Evolutionary conservation across 208 protist species (phyloP), one percentile per base, ranked within the genome.

Genomic region (Leishmania aethiopica): DNA sequence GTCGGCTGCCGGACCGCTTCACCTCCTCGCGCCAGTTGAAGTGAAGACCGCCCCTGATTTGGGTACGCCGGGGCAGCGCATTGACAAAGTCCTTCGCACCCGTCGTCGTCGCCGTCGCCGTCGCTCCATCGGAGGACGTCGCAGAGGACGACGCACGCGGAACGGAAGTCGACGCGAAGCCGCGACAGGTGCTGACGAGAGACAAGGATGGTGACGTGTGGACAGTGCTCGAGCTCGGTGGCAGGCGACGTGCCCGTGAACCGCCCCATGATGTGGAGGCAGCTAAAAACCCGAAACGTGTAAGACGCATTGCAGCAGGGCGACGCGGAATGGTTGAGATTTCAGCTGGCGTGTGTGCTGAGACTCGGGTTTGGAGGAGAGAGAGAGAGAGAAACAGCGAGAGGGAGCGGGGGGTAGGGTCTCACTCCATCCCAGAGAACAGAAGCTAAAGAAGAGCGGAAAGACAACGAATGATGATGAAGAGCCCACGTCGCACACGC

Each of bases 21-120:
- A 91, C 86, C 76, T 95, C 93, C 35, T 90, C 80, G 15, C 75
- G 83, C 95, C 95, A 97, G 77, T 94, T 80, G 42, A 89, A 86
- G 51, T 89, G 84, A 17, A 95, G 81, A 6, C 88, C 88, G 45
- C 71, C 49, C 10, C 71, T 72, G 69, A 97, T 95, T 75, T 97
- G 95, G 37, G 77, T 69, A 11, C 84, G 81, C 17, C 85, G 81
- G 13, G 89, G 89, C 66, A 91, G 81, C 35, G 83, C 66, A 59
- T 88, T 89, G n/a, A 72, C n/a, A 15, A 62, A 62, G 60, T 51
- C 70, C 22, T 22, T 60, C 15, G 3, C 19, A 1, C 57, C 37
- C 35, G 6, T 66, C 22, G 57, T n/a, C 0, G 51, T 2, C n/a
- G 28, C 13, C 0, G 51, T 2, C n/a, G 28, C 13, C 2, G 64